phyloP scores from a whole-genome alignment of 2,329 filamentous ascomycete genomes.

The Colletotrichum incanum region DNA sequence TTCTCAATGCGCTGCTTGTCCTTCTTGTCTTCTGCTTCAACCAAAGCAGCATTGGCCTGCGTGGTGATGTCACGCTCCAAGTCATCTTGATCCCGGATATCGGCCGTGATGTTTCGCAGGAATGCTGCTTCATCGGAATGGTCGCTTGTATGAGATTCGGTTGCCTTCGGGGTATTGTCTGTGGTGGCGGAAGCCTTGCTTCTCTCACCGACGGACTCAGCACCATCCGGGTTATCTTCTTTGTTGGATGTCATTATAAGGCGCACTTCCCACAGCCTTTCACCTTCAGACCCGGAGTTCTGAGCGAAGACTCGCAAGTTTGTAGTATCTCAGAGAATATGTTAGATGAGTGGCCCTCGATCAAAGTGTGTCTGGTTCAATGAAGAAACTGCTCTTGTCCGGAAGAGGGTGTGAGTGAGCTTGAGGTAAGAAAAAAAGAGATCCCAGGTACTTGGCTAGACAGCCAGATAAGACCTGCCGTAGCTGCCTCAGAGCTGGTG shows the following conservation, averaged over 20 bases:
- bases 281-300: neutral
- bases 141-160: neutral
- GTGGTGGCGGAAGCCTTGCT: neutral
- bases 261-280: neutral
- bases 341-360: neutral
- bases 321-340: neutral
- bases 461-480: neutral
- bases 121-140: constrained; percentile 30
- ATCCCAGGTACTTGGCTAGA: neutral
- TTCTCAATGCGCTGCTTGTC: constrained; percentile 76
- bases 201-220: neutral
- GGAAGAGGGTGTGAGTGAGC: neutral
- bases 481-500: neutral
- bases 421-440: neutral
- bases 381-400: too few relatives aligned
- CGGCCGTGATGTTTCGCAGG: constrained; percentile 46
- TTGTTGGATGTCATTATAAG: constrained; percentile 2
- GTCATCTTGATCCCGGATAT: constrained; percentile 89
- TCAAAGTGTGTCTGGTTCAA: neutral
- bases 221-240: neutral
- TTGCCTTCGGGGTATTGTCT: neutral
- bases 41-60: constrained; percentile 72
- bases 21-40: constrained; percentile 74
- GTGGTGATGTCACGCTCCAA: constrained; percentile 87
- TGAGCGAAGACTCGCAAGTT: too few relatives aligned